These are phyloP conservation scores for Camelina sativa DNA, from an alignment of 345 rosid species.

Conservation along the genomic window DNA sequence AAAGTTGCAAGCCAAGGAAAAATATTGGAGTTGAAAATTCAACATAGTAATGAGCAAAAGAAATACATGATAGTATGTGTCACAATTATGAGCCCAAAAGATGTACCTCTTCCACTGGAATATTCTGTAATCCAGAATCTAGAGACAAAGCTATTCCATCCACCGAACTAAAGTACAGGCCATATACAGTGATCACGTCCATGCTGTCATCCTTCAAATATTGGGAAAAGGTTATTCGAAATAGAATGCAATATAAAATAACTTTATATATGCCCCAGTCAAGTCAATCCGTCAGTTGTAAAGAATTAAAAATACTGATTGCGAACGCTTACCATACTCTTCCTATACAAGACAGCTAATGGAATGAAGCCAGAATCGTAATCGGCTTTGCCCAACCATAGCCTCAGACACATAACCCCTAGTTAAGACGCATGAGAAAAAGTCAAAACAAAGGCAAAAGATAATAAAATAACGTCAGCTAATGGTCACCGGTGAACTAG, in stretches of 20 bases:
- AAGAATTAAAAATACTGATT: background rate
- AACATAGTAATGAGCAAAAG: slow-evolving; percentile 23
- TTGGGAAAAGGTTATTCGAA: slow-evolving; percentile 30
- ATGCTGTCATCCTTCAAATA: slow-evolving; percentile 60
- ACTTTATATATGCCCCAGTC: slow-evolving; percentile 4
- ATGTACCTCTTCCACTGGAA: slow-evolving; percentile 72
- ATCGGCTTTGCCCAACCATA: slow-evolving; percentile 73
- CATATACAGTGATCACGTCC: slow-evolving; percentile 60
- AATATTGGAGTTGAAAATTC: slow-evolving; percentile 7
- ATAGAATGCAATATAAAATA: slow-evolving; percentile 16
- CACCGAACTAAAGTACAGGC: slow-evolving; percentile 52
- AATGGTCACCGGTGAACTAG: background rate
- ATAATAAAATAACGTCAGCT: background rate
- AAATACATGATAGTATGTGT: slow-evolving; percentile 9
- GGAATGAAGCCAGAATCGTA: slow-evolving; percentile 56
- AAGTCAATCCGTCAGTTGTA: slow-evolving; percentile 22
- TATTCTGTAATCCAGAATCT: slow-evolving; percentile 56
- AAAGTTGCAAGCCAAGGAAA: slow-evolving; percentile 1
- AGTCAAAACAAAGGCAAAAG: slow-evolving; percentile 5
- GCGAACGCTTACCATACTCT: slow-evolving; percentile 54
- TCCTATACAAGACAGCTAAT: slow-evolving; percentile 65
- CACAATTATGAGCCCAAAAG: slow-evolving; percentile 11
- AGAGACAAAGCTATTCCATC: slow-evolving; percentile 56
- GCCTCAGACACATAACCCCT: slow-evolving; percentile 61
- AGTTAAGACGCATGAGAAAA: slow-evolving; percentile 41